phyloP scores from a whole-genome alignment of 2,329 filamentous ascomycete species.

The Teratosphaeria nubilosa region DNA sequence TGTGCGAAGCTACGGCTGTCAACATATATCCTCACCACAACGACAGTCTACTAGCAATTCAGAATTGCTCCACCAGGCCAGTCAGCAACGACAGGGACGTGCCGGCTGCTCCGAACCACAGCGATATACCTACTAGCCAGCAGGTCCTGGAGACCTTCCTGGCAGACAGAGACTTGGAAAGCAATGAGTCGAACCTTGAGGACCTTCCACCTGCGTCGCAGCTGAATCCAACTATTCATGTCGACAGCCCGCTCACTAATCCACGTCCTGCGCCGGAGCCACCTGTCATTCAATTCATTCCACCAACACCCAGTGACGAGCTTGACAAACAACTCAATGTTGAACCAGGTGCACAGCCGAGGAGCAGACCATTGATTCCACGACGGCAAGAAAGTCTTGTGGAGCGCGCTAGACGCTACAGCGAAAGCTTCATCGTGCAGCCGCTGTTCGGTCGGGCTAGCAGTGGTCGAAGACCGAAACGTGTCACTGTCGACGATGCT shows the following conservation, averaged over 20 bases:
- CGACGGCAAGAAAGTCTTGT: slow-evolving; percentile 30
- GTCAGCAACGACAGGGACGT: slow-evolving; percentile 4
- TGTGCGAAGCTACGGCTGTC: slow-evolving; percentile 52
- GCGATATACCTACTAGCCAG: neutral
- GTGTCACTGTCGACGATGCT: slow-evolving; percentile 16
- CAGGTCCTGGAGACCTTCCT: slow-evolving; percentile 3
- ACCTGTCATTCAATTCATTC: slow-evolving; percentile 46
- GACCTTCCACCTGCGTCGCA: neutral
- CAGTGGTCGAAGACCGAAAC: slow-evolving; percentile 6
- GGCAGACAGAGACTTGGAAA: neutral
- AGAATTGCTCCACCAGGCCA: slow-evolving; percentile 30
- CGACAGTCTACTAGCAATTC: slow-evolving; percentile 53
- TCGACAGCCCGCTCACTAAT: slow-evolving; percentile 49
- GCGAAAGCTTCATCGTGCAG: slow-evolving; percentile 31
- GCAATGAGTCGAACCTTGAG: neutral
- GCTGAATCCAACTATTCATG: slow-evolving; percentile 4
- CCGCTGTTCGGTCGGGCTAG: slow-evolving; percentile 27
- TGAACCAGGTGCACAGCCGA: neutral
- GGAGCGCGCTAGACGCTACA: slow-evolving; percentile 37
- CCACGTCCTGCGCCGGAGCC: slow-evolving; percentile 49
- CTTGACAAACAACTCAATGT: slow-evolving; percentile 29
- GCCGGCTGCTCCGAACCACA: neutral
- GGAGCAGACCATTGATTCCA: slow-evolving; percentile 8
- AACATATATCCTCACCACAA: slow-evolving; percentile 55
- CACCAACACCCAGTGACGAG: slow-evolving; percentile 42